Evolutionary conservation across 106 monocot genomes (phyloP).

Genomic region (Platanthera guangdongensis): DNA sequence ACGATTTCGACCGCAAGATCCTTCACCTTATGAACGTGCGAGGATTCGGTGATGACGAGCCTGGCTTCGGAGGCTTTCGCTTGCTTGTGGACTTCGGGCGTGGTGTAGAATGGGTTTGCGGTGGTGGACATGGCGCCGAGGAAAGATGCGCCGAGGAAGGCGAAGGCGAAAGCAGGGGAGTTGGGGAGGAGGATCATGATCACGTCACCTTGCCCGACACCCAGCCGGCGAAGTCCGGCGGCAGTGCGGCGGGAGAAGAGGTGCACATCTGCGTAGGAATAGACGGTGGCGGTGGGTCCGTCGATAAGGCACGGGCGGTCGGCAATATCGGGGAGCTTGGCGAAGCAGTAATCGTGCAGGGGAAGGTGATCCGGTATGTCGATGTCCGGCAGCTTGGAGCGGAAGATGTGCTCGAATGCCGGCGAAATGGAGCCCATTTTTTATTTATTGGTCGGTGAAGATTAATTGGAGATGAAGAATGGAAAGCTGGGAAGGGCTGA

Average conservation of each 20-base stretch:
- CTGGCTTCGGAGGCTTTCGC: conserved; percentile 27
- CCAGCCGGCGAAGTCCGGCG: conserved; percentile 28
- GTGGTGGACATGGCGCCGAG: conserved; percentile 53
- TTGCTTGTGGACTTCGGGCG: conserved; percentile 54
- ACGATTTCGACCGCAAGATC: conserved; percentile 13
- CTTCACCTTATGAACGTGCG: conserved; percentile 28
- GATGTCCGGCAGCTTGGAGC: conserved; percentile 60
- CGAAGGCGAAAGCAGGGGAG: conserved; percentile 45
- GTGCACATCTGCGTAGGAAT: conserved; percentile 40
- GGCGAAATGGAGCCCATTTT: conserved; percentile 19
- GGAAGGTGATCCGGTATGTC: conserved; percentile 41
- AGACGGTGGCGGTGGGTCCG: conserved; percentile 30
- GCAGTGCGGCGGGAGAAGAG: conserved; percentile 32
- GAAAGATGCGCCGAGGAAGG: conserved; percentile 59
- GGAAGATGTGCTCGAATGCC: conserved; percentile 33
- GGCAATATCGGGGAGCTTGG: conserved; percentile 18
- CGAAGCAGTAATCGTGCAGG: conserved; percentile 61
- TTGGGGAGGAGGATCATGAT: conserved; percentile 68
- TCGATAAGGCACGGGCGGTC: conserved; percentile 51
- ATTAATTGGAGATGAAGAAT: neutral
- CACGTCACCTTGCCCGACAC: conserved; percentile 28
- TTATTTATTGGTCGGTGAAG: neutral
- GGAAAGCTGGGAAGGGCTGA: neutral
- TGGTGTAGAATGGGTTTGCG: conserved; percentile 73
- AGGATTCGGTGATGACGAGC: conserved; percentile 40